Conservation (phyloP, 1,139 yeast genomes). For the Kodamaea sp. region DNA sequence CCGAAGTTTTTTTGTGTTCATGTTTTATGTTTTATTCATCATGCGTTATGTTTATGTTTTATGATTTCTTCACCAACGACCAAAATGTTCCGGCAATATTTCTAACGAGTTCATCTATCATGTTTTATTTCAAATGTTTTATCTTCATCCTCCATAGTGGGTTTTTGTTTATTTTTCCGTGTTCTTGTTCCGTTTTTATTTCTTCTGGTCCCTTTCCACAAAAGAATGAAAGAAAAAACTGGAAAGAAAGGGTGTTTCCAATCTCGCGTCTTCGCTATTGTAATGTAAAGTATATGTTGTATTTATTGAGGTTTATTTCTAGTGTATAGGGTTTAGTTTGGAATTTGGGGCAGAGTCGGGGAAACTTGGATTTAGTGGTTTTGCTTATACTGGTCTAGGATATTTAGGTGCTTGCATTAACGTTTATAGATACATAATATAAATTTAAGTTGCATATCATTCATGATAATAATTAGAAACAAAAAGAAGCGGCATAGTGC, state of each 20-base stretch:
- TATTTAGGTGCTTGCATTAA: conserved; percentile 10
- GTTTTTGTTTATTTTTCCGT: conserved; percentile 8
- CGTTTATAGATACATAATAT: not conserved
- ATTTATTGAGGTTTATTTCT: conserved; percentile 5
- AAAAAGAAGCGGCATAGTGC: too few relatives aligned
- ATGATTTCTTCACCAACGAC: too few relatives aligned
- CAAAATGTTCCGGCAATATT: too few relatives aligned
- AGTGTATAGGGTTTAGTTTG: not conserved
- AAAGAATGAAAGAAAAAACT: conserved; percentile 6
- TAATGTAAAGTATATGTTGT: conserved; percentile 3
- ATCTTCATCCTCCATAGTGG: conserved; percentile 1
- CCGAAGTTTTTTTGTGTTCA: too few relatives aligned
- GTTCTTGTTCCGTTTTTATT: conserved; percentile 6
- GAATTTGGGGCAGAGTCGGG: not conserved
- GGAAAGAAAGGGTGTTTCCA: not conserved
- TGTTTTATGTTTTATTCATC: too few relatives aligned
- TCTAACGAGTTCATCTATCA: too few relatives aligned
- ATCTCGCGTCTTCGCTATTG: not conserved
- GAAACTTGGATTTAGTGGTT: not conserved
- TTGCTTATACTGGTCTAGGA: conserved; percentile 18
- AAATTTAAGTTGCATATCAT: not conserved
- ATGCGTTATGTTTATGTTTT: too few relatives aligned
- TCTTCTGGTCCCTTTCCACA: conserved; percentile 1
- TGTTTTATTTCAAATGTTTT: too few relatives aligned
- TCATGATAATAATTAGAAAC: not conserved